Conservation (phyloP, 129 eudicot species). For the Heracleum sosnowskyi region DNA sequence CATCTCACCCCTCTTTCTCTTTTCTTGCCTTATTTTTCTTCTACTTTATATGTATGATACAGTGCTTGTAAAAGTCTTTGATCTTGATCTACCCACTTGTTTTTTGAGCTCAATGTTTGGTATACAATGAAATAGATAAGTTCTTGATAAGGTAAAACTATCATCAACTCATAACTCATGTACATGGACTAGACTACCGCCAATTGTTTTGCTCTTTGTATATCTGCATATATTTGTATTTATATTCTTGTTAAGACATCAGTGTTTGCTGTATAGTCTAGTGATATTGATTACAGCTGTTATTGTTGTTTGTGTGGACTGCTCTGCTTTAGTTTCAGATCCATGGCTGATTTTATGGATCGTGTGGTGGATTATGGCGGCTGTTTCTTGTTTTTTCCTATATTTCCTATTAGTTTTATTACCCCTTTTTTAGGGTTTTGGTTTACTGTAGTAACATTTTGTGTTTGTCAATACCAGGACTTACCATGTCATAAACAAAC, state of each 20-base stretch:
- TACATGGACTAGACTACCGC: not conserved
- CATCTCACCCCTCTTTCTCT: not conserved
- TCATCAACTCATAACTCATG: not conserved
- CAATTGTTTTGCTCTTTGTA: not conserved
- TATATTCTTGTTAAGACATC: not conserved
- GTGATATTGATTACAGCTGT: not conserved
- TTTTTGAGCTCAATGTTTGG: not conserved
- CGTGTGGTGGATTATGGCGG: not conserved
- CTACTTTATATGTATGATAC: not conserved
- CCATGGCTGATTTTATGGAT: not conserved
- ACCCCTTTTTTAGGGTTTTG: conserved; percentile 1
- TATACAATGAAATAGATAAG: not conserved
- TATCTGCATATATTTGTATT: not conserved
- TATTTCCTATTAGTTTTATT: not conserved
- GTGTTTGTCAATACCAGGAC: not conserved
- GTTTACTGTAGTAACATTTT: not conserved
- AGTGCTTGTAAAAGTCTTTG: not conserved
- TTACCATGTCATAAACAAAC: not conserved
- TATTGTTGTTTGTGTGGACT: not conserved
- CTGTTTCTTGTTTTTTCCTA: not conserved
- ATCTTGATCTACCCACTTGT: conserved; percentile 3
- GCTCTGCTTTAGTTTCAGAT: conserved; percentile 3
- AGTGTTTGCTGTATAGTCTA: not conserved
- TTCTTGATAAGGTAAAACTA: not conserved
- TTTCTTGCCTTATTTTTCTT: not conserved